Percentiles rank a stretch among this genome's conserved stretches.
Conservation (phyloP, 176 grass and related monocot genomes). For the Melocanna baccifera region DNA sequence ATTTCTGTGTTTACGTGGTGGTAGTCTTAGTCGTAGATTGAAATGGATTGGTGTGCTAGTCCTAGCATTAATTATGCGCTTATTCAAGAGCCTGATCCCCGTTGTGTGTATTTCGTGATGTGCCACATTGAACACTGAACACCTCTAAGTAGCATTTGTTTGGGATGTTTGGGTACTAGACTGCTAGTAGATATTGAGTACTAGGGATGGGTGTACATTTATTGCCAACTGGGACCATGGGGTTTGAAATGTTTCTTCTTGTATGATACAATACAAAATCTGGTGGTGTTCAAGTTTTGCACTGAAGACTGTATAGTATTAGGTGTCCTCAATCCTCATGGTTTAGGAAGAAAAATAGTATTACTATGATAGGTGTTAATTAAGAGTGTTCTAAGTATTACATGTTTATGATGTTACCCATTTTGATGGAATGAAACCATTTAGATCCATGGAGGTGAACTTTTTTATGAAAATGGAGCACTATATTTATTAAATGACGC, state of each 20-base stretch:
- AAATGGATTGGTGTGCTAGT: not conserved
- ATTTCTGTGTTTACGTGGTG: not conserved
- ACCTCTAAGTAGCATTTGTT: not conserved
- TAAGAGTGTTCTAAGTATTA: not conserved
- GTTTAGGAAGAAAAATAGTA: not conserved
- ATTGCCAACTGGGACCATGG: not conserved
- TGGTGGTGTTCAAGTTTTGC: not conserved
- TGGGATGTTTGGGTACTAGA: not conserved
- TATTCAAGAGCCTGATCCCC: not conserved
- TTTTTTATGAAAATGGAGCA: not conserved
- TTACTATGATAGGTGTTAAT: not conserved
- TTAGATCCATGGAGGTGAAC: not conserved
- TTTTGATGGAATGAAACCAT: not conserved
- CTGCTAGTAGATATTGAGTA: not conserved
- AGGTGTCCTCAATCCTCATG: not conserved
- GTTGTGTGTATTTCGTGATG: not conserved
- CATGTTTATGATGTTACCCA: not conserved
- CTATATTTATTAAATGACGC: not conserved
- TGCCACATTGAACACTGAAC: not conserved
- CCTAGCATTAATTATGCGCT: not conserved
- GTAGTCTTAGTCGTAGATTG: not conserved
- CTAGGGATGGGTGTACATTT: not conserved
- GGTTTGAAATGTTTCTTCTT: not conserved
- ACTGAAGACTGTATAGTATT: not conserved
- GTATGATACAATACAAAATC: not conserved